phyloP scores from a whole-genome alignment of 352 stramenopile genomes.

The Phytopythium montanum region DNA sequence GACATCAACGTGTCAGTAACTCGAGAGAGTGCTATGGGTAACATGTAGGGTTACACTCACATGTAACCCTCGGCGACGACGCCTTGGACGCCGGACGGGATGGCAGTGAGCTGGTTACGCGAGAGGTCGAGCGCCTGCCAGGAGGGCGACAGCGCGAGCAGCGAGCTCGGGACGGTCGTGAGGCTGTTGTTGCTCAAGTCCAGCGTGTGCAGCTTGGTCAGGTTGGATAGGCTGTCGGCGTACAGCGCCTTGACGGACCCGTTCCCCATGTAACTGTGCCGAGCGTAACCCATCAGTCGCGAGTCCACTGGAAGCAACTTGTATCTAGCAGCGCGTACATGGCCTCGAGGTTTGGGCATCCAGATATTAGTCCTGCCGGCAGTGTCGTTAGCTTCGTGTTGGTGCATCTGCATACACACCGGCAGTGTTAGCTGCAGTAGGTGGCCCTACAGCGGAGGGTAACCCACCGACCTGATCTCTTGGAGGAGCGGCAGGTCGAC shows the following conservation, averaged over 20 bases:
- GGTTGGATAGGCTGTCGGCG: constrained; percentile 37
- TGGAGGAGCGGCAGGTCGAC: constrained; percentile 34
- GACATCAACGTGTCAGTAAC: background rate
- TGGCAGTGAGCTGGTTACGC: constrained; percentile 36
- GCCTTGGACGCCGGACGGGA: constrained; percentile 32
- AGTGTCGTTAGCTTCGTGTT: constrained; percentile 40
- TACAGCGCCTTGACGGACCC: constrained; percentile 44
- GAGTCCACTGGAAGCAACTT: no score
- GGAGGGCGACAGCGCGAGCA: constrained; percentile 39
- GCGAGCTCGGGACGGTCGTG: constrained; percentile 23
- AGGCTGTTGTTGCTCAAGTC: constrained; percentile 59
- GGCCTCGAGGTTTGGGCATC: constrained; percentile 36
- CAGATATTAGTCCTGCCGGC: constrained; percentile 21
- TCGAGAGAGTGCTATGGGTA: background rate
- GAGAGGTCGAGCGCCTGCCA: constrained; percentile 60
- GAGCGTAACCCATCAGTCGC: constrained; percentile 1
- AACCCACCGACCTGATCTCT: constrained; percentile 26
- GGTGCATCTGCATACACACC: constrained; percentile 18
- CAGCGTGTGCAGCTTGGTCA: constrained; percentile 46
- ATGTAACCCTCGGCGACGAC: constrained; percentile 48
- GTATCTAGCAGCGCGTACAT: constrained; percentile 45
- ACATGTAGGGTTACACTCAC: constrained; percentile 20
- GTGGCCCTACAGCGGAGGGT: background rate
- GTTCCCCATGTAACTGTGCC: constrained; percentile 32
- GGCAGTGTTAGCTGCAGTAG: no score